Base-by-base conservation (phyloP, 2,329 filamentous ascomycete genomes). In the Aspergillus novofumigatus region DNA sequence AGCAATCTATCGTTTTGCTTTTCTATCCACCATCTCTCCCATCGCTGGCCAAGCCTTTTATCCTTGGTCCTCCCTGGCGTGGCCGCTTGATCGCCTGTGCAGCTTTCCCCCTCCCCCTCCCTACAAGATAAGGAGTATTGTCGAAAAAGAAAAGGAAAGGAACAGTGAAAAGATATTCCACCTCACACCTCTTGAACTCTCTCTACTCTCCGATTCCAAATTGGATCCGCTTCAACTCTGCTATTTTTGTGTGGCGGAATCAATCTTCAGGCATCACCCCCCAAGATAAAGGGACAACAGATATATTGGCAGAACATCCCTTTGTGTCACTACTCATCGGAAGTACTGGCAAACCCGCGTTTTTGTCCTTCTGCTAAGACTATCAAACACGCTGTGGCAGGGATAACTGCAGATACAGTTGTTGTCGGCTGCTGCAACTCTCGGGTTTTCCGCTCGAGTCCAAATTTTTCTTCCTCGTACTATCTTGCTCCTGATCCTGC, bases 21-120 rank as follows among this genome's bases (percentile, higher is more conserved):
- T 35, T 45, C 51, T 56, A 29, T n/a, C 29, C 28, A 5, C 9
- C n/a, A 44, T 29, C 11, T 38, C 17, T 20, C 56, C 25, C 54
- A 52, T 54, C 58, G 52, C 52, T 53, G 58, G 44, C 47, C 48
- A 62, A 51, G 35, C 35, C 44, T 54, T 55, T 54, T 48, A 59
- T 49, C 53, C 42, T 45, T 20, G 21, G 21, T 45, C 42, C 20
- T 23, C 21, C 29, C 32, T 35, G 32, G 32, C 32, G 32, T 35
- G 32, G 32, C 14, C 29, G 29, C 32, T 17, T 17, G 32, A 38
- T 45, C n/a, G 21, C 41, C 41, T 20, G 41, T 21, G 21, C 21
- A 20, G n/a, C 41, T 44, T 23, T 45, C 42, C 42, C 42, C 42
- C 42, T 45, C 42, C 20, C 20, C 42, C 42, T 45, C 42, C 21